These are phyloP conservation scores for Fragilaria crotonensis DNA, from an alignment of 108 stramenopile species.

Conservation along the genomic window DNA sequence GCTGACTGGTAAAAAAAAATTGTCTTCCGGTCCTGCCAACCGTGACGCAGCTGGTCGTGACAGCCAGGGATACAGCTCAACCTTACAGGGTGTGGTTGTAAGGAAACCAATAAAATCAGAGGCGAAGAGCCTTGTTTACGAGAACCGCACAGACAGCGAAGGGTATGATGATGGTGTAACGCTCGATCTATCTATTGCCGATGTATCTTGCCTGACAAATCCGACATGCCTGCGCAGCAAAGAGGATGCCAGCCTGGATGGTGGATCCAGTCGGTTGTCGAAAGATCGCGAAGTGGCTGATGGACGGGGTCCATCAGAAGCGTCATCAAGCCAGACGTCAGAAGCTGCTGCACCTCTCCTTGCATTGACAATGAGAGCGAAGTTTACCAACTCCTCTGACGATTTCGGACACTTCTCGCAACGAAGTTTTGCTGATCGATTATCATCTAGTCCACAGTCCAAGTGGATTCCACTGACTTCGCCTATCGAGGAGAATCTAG, in stretches of 20 bases:
- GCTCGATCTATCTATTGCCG: slow-evolving; percentile 7
- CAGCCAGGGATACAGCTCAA: background rate
- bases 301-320: slow-evolving; percentile 5
- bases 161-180: slow-evolving; percentile 14
- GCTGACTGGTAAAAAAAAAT: background rate
- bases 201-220: slow-evolving; percentile 9
- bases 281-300: background rate
- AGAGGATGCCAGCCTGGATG: background rate
- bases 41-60: background rate
- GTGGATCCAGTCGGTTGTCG: background rate
- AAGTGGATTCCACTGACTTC: background rate
- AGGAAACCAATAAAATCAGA: background rate
- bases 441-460: background rate
- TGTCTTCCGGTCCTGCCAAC: background rate
- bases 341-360: slow-evolving; percentile 17
- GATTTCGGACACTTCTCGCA: background rate
- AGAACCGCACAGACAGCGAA: slow-evolving; percentile 3
- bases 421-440: too few relatives aligned
- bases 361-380: background rate
- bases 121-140: background rate
- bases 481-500: background rate
- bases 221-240: slow-evolving; percentile 11
- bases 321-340: slow-evolving; percentile 15
- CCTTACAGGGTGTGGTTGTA: background rate
- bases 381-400: background rate